A percentile compares a stretch with the other conserved stretches of the same genome.
phyloP scores from a whole-genome alignment of 352 stramenopile species.

The Pythium phragmitis region DNA sequence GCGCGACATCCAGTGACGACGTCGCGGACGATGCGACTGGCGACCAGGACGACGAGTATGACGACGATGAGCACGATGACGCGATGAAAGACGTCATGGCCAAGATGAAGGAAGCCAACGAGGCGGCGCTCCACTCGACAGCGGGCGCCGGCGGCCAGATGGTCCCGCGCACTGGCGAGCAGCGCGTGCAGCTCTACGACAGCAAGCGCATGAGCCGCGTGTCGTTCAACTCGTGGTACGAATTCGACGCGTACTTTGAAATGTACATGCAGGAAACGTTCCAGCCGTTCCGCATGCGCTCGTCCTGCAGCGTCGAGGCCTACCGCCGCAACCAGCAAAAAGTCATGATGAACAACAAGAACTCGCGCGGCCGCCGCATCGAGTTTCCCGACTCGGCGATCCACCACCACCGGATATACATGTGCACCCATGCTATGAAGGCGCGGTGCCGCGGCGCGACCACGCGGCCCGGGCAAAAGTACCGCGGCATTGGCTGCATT shows the following conservation, averaged over 20 bases:
- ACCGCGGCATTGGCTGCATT: conserved; percentile 81
- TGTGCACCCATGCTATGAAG: conserved; percentile 89
- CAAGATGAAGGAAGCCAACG: conserved; percentile 48
- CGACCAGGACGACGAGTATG: conserved; percentile 43
- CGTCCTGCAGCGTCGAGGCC: conserved; percentile 78
- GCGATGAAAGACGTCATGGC: conserved; percentile 58
- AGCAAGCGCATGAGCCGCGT: conserved; percentile 84
- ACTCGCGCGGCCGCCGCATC: conserved; percentile 70
- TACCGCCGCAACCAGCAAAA: conserved; percentile 86
- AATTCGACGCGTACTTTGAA: conserved; percentile 87
- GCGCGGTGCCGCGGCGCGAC: conserved; percentile 73
- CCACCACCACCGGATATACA: conserved; percentile 88
- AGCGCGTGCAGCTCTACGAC: conserved; percentile 63
- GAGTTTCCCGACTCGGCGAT: conserved; percentile 81
- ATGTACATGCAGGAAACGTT: conserved; percentile 88
- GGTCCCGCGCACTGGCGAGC: conserved; percentile 15
- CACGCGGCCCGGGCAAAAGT: conserved; percentile 76
- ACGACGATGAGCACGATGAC: conserved; percentile 52
- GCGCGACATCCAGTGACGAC: conserved; percentile 5
- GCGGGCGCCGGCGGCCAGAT: conserved; percentile 30
- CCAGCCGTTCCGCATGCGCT: conserved; percentile 86
- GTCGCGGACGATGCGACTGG: conserved; percentile 25
- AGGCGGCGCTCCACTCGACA: conserved; percentile 26
- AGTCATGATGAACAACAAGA: conserved; percentile 88
- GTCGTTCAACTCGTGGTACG: conserved; percentile 87